These are phyloP conservation scores for Ricinus communis DNA, from an alignment of 345 rosid genomes.

Conservation along the genomic window DNA sequence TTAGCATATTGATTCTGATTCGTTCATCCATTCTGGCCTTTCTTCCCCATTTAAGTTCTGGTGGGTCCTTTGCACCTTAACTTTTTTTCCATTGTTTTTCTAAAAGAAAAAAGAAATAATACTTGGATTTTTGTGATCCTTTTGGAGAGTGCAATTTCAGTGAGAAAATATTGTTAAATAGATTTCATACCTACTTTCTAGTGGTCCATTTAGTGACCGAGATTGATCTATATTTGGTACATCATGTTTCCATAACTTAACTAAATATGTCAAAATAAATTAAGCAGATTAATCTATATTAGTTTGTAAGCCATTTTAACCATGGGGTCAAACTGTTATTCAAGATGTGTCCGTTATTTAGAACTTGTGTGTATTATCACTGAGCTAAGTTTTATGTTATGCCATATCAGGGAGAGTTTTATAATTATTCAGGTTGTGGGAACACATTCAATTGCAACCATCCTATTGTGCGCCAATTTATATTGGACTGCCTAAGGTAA, in stretches of 20 bases:
- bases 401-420: conserved; percentile 81
- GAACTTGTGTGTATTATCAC: background rate
- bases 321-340: conserved; percentile 3
- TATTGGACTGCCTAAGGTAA: conserved; percentile 88
- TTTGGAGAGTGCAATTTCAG: background rate
- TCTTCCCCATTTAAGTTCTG: background rate
- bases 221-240: too few species aligned
- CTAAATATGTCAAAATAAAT: too few species aligned
- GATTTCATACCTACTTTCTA: background rate
- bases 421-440: conserved; percentile 97
- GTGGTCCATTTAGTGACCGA: background rate
- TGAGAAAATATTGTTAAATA: background rate
- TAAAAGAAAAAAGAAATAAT: background rate
- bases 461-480: conserved; percentile 90
- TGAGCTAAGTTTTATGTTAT: conserved; percentile 11
- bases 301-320: background rate
- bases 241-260: background rate
- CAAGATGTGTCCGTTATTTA: background rate
- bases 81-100: background rate
- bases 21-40: background rate
- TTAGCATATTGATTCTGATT: background rate
- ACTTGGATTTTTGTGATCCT: background rate
- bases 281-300: background rate
- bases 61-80: background rate
- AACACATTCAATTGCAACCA: conserved; percentile 98